Evolutionary conservation across 768 basidiomycete species (phyloP), one percentile per base, ranked within the genome.

Genomic region (Albatrellus ellisii): DNA sequence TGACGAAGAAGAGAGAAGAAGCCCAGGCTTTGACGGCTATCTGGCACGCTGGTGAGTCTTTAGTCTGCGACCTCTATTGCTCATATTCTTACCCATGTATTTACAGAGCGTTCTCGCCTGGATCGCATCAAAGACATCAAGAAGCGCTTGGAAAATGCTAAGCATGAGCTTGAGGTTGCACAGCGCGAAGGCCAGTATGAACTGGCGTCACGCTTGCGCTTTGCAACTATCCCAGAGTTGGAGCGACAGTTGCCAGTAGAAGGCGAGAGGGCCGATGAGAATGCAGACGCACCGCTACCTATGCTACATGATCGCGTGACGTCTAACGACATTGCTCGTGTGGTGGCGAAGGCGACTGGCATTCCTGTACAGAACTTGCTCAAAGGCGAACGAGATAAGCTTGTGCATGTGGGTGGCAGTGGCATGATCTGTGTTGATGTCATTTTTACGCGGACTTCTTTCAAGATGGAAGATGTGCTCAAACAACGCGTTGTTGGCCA

Each of bases 171-270:
- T 9, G 90, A 94, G 45, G 82, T 87, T 21, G 84, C 86, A 0
- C 89, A 91, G 55, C 74, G 90, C 6, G 77, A 87, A 53, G 89
- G 88, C n/a, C 74, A 85, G 43, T 92, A 73, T 51, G 90, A 92
- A 51, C 63, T 67, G 18, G 90, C 90, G 0, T 86, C 82, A 2
- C 74, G 77, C n/a, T 66, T 95, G 46, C 75, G 88, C 22, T 92
- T 82, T 56, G 68, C 80, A 2, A 79, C 77, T 11, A 95, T 95
- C 45, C 90, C 90, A 0, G 81, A 86, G 22, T 63, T 92, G 11
- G 76, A 83, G 55, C 59, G 57, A 17, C 76, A 79, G 60, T 69
- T 90, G 9, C 89, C 85, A 0, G 63, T 64, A 28, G 67, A 70
- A 28, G 45, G 46, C 47, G 27, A 29, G 21, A 70, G 69, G 32